Base-by-base conservation (phyloP, 768 basidiomycete species). In the Tylopilus subfusipes region DNA sequence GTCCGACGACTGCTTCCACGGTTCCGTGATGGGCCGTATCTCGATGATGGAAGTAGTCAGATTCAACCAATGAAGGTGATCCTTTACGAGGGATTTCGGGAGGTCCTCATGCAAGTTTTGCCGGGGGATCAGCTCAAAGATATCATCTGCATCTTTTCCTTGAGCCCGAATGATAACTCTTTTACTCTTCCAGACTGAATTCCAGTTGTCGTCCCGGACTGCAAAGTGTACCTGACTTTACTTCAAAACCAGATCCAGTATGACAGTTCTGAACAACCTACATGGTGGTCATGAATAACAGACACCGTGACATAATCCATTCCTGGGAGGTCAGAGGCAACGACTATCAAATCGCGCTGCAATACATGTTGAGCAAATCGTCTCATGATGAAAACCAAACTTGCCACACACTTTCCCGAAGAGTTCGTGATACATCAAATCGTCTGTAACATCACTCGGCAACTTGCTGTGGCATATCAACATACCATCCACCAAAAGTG, bases 401-500 rank as follows among this genome's bases (percentile, higher is more conserved):
- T 33, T 1, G 19, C 10, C 9, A 45, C 60, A 11, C 18, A 68
- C 70, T 13, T 56, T 42, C 11, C 59, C 59, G 48, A 71, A 66
- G 4, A 72, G 36, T 0, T 46, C 27, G 25, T n/a, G 48, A 29
- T 69, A 71, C 1, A 56, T 47, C 2, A 63, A 44, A 42, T 65
- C 34, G 34, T 16, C 16, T 36, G 68, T 3, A 27, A 71, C 60
- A 6, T 19, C 47, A 4, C 27, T 27, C 0, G 71, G 69, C 4
- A 71, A 56, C 27, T 18, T 14, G 34, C 60, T 55, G 0, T n/a
- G n/a, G n/a, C 62, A 65, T 6, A 71, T 22, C 0, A 64, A 59
- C 38, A 57, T 66, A 4, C 66, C 71, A 12, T 69, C 53, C 5
- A 71, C 62, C 36, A 72, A 47, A 16, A 71, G 58, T 1, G 58